Percentiles rank a stretch among this genome's conserved stretches.
Evolutionary conservation across 441 rosid species (phyloP).

Genomic region (Cnidoscolus chayamansa): DNA sequence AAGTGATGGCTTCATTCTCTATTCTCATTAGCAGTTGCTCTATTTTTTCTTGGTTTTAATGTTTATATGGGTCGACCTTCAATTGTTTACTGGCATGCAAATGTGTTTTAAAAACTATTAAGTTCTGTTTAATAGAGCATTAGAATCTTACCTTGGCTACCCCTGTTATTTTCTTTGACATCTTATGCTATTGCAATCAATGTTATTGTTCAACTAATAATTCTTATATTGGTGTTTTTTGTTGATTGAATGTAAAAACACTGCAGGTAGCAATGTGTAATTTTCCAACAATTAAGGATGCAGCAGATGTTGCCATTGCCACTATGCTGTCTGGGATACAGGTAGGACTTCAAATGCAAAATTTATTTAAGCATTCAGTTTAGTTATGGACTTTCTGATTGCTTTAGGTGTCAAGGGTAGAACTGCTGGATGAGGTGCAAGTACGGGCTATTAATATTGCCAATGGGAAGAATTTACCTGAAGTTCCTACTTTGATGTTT

Average conservation of each 20-base stretch:
- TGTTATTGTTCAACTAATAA: conserved; percentile 1
- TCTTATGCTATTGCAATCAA: background rate
- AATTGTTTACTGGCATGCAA: background rate
- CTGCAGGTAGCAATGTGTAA: conserved; percentile 91
- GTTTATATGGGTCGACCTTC: background rate
- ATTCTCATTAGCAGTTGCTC: conserved; percentile 10
- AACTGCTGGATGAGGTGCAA: conserved; percentile 87
- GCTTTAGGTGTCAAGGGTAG: conserved; percentile 78
- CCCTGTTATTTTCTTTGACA: background rate
- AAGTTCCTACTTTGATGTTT: conserved; percentile 88
- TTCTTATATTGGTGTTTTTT: background rate
- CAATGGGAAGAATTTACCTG: conserved; percentile 72
- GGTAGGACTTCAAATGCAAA: conserved; percentile 40
- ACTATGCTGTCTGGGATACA: conserved; percentile 82
- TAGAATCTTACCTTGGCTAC: background rate
- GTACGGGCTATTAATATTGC: conserved; percentile 80
- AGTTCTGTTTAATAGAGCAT: background rate
- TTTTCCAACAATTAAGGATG: conserved; percentile 88
- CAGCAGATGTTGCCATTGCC: conserved; percentile 94
- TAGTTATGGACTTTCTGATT: conserved; percentile 24
- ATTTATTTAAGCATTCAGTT: conserved; percentile 15
- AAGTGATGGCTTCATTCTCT: conserved; percentile 1
- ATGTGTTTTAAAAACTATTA: background rate
- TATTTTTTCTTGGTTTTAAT: background rate
- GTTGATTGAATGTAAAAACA: conserved; percentile 13